These are phyloP conservation scores for Verticillium nubilum DNA, from an alignment of 2,329 filamentous ascomycete genomes.

Conservation along the genomic window DNA sequence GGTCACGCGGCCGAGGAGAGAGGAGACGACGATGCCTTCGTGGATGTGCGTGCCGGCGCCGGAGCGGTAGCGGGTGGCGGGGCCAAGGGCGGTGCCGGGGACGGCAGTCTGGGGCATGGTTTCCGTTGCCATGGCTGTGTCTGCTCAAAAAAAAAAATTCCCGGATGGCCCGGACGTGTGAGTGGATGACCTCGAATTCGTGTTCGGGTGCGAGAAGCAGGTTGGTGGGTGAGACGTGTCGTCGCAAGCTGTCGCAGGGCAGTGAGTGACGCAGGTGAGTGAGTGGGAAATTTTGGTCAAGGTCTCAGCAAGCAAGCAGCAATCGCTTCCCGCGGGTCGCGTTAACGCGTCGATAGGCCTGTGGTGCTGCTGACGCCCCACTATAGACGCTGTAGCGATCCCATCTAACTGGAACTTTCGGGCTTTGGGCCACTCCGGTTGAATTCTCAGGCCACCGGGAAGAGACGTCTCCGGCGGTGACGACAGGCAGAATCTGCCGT, in stretches of 20 bases:
- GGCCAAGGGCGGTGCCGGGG: conserved; percentile 76
- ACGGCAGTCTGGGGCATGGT: conserved; percentile 55
- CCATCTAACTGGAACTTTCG: not conserved
- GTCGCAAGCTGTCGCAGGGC: not conserved
- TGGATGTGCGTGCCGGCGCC: conserved; percentile 83
- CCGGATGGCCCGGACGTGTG: not conserved
- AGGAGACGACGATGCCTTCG: conserved; percentile 70
- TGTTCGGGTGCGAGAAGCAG: not conserved
- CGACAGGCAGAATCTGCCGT: conserved; percentile 9
- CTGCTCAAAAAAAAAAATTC: not conserved
- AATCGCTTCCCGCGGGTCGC: not conserved
- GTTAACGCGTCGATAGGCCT: not conserved
- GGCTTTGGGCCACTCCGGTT: not conserved
- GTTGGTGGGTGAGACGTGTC: not conserved
- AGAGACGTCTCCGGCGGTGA: conserved; percentile 8
- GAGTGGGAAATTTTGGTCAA: not conserved
- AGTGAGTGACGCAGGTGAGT: not conserved
- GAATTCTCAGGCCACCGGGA: conserved; percentile 9
- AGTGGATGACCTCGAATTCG: not conserved
- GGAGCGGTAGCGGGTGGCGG: conserved; percentile 59
- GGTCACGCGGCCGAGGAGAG: conserved; percentile 68
- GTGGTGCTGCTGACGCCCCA: not conserved
- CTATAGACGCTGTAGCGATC: not conserved
- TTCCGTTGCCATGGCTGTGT: conserved; percentile 24
- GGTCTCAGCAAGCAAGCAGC: not conserved